These are phyloP conservation scores for Umbelopsis vinacea DNA, from an alignment of 192 early-diverging fungal species.

Conservation along the genomic window DNA sequence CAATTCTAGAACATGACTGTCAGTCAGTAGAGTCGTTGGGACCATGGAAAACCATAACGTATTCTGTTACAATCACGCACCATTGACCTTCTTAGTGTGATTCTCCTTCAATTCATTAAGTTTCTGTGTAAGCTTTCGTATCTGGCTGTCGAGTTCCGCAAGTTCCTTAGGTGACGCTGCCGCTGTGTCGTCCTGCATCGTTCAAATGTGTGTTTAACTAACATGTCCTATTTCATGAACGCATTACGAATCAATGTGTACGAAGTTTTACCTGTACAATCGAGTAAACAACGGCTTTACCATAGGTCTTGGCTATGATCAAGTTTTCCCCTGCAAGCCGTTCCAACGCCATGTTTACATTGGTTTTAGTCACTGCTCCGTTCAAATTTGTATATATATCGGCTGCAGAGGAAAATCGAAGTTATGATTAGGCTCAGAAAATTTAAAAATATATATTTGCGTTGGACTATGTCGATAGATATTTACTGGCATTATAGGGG, in stretches of 20 bases:
- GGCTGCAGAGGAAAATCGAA: not conserved
- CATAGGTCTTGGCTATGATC: not conserved
- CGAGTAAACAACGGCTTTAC: slow-evolving; percentile 6
- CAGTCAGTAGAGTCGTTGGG: not conserved
- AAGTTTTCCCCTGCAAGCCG: not conserved
- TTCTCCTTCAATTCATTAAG: not conserved
- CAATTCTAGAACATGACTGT: not conserved
- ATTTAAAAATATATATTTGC: not conserved
- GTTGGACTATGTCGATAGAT: not conserved
- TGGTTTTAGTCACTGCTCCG: not conserved
- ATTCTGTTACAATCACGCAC: not conserved
- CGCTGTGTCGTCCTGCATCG: not conserved
- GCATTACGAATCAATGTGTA: not conserved
- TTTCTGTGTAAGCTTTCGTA: slow-evolving; percentile 3
- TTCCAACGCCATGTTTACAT: not conserved
- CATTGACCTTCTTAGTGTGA: not conserved
- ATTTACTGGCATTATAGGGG: slow-evolving; percentile 2
- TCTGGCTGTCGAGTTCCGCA: slow-evolving; percentile 1
- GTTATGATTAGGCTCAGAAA: not conserved
- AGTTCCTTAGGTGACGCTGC: not conserved
- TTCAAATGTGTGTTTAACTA: not conserved
- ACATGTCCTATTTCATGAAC: not conserved
- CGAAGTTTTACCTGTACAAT: not conserved
- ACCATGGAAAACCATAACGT: not conserved
- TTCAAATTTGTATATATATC: slow-evolving; percentile 9